Evolutionary conservation across 176 grass and related monocot species (phyloP), one percentile per base, ranked within the genome.

Genomic region (Neostapfia colusana): DNA sequence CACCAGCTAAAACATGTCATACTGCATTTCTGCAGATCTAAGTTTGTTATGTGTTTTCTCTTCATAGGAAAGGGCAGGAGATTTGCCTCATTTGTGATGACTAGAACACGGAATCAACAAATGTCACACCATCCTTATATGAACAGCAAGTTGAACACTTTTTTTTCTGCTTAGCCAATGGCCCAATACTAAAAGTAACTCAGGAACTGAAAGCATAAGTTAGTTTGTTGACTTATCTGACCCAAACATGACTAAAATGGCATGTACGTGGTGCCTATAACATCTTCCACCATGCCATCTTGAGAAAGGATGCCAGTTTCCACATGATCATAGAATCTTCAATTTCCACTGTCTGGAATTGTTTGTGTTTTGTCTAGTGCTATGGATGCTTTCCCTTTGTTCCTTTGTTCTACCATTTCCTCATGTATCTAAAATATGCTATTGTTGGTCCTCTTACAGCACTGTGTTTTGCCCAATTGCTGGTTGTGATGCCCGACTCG

Each of bases 391-490:
- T 74, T 62, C 18, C 25, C 23, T 8, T 21, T 23, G 12, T 74
- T 56, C 38, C 24, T 23, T 16, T 70, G 16, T 71, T 63, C 63
- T 59, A 16, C 26, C 50, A 28, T 73, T 76, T 84, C 62, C 49
- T n/a, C 64, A 62, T 66, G 13, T 73, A 70, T 76, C 28, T 76
- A 39, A 73, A 91, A 80, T 51, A 20, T 16, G 14, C 13, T 48
- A 48, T 48, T 48, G 44, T 16, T 16, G 14, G 14, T 16, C 45
- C 36, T 78, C 57, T 67, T 77, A 64, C 74, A 88, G 87, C 60
- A 82, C 70, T 12, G 14, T 99, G 17, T 90, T 90, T 73, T 99
- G 95, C 80, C 95, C 95, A 31, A 94, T 99, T 82, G 85, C 77
- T 57, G 89, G 95, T 57, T 99, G 95, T 23, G 89, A 89, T 67